phyloP scores from a whole-genome alignment of 257 asterid species.

The Cinchona pubescens region DNA sequence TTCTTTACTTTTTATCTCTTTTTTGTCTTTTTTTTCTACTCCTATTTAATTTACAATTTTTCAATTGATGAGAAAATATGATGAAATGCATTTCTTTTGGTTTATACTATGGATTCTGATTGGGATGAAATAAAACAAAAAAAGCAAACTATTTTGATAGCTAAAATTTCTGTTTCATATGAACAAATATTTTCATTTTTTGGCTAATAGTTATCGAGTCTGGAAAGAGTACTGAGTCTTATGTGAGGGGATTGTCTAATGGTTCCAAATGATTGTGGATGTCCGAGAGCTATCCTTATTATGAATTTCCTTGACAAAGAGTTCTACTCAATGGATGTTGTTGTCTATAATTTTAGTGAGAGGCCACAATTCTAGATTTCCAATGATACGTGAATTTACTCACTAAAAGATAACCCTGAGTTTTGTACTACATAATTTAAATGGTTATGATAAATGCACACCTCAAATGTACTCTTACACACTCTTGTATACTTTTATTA shows the following conservation, averaged over 20 bases:
- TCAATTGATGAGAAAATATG: background rate
- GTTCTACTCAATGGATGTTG: slow-evolving; percentile 66
- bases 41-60: background rate
- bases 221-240: slow-evolving; percentile 65
- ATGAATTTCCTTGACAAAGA: slow-evolving; percentile 82
- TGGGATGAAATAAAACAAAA: background rate
- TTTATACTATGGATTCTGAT: background rate
- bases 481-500: no score
- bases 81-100: background rate
- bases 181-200: background rate
- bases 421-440: no score
- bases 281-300: slow-evolving; percentile 70
- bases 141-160: background rate
- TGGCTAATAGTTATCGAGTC: slow-evolving; percentile 47
- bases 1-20: background rate
- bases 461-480: no score
- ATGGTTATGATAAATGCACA: no score
- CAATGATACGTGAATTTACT: slow-evolving; percentile 83
- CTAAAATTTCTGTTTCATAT: background rate
- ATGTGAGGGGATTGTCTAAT: slow-evolving; percentile 71
- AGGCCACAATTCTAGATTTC: slow-evolving; percentile 67
- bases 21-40: no score
- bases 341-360: slow-evolving; percentile 61
- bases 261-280: slow-evolving; percentile 73
- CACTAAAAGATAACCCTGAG: slow-evolving; percentile 63